Conservation (phyloP, 768 basidiomycete genomes). For the Psilocybe azurescens region DNA sequence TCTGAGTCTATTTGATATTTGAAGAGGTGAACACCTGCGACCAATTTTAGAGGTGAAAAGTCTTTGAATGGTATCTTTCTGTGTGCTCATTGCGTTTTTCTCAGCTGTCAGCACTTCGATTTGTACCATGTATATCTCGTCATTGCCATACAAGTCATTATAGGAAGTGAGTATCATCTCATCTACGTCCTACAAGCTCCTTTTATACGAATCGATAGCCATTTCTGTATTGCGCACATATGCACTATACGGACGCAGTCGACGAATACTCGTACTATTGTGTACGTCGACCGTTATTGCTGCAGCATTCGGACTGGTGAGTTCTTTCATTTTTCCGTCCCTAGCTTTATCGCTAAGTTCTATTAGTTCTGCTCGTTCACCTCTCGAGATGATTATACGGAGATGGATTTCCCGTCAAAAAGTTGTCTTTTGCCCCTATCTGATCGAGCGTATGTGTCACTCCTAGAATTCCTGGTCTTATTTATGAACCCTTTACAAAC, state of each 20-base stretch:
- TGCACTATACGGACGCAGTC: conserved; percentile 4
- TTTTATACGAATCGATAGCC: background rate
- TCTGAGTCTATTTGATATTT: background rate
- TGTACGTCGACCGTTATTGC: background rate
- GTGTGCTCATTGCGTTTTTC: background rate
- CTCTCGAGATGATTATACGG: background rate
- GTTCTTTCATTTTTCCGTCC: background rate
- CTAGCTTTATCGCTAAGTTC: background rate
- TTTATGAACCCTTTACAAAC: background rate
- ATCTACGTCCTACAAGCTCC: background rate
- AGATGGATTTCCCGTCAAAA: conserved; percentile 1
- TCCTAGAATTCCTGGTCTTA: background rate
- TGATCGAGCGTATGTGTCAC: background rate
- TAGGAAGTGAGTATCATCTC: background rate
- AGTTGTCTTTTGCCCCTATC: conserved; percentile 2
- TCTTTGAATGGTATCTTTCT: too few relatives aligned
- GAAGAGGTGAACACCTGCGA: background rate
- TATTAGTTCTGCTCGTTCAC: background rate
- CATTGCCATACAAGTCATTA: background rate
- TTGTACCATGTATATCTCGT: background rate
- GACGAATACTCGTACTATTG: background rate
- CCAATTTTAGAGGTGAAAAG: background rate
- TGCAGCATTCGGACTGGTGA: background rate
- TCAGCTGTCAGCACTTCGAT: background rate
- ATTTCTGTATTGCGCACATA: conserved; percentile 4